Base-by-base conservation (phyloP, 2,329 filamentous ascomycete species). In the Colletotrichum godetiae region DNA sequence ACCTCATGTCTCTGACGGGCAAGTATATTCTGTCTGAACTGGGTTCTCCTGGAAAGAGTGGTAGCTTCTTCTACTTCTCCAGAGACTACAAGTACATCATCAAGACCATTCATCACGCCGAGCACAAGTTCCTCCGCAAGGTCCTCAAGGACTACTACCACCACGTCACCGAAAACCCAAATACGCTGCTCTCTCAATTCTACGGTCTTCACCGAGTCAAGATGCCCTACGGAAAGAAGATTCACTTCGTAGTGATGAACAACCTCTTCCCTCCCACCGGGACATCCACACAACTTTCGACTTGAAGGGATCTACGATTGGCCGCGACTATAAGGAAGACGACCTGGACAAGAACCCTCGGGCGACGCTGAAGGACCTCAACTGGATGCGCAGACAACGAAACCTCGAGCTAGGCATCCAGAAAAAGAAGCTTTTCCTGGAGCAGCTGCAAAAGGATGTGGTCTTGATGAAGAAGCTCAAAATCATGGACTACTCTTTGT, bases 41-140 rank as follows among this genome's bases (percentile, higher is more conserved):
- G 72, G 97, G 97, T 46, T 98, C 97, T 4, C 97, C 97, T 1
- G 97, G 97, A 73, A 99, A 99, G 87, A 98, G 95, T 82, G 97
- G 97, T 76, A 98, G 95, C 83, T 99, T 99, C 86, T 99, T 99
- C 86, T 99, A 99, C 87, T 99, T 98, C 85, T 98, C 97, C 60
- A 90, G 97, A 79, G 97, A 99, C 84, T 99, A 99, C 89, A 98
- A 98, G 85, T 99, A 99, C 85, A 99, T 99, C 84, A 99, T 99
- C 90, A 99, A 99, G 85, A 99, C 97, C 27, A 98, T 99, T 77
- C 97, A 99, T 81, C 97, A 98, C 79, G 91, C 92, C 78, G 97
- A 99, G 83, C 94, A 96, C 86, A 95, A 95, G 79, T 95, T 96
- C 76, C 88, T 97, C 61, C 89, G 94, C 64, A 95, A 93, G 83